Evolutionary conservation across 352 stramenopile genomes (phyloP).

Genomic region (Globisporangium splendens): DNA sequence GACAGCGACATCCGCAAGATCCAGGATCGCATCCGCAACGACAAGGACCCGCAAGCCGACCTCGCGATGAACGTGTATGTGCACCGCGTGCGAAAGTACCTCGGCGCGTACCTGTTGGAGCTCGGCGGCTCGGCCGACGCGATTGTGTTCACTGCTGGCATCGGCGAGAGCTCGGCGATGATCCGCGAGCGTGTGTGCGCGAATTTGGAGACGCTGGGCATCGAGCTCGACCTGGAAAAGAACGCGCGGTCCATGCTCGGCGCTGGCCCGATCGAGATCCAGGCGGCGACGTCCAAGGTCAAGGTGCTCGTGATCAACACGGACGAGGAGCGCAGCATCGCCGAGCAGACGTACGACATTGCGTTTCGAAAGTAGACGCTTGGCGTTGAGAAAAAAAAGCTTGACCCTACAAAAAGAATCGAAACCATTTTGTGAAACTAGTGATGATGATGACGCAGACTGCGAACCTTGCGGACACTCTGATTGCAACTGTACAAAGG

Average conservation of each 20-base stretch:
- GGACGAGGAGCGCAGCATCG: conserved; percentile 90
- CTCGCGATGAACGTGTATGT: conserved; percentile 83
- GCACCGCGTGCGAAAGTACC: conserved; percentile 86
- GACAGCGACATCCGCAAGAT: conserved; percentile 85
- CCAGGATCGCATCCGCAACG: conserved; percentile 48
- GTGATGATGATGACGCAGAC: too few species aligned
- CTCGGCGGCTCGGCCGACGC: conserved; percentile 67
- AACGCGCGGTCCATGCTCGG: conserved; percentile 68
- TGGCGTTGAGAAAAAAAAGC: neutral
- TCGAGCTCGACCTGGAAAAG: conserved; percentile 68
- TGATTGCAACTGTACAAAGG: too few species aligned
- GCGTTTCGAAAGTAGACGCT: conserved; percentile 33
- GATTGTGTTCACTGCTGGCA: conserved; percentile 89
- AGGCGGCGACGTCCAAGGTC: conserved; percentile 38
- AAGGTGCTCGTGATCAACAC: conserved; percentile 86
- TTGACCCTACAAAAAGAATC: too few species aligned
- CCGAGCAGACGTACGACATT: conserved; percentile 75
- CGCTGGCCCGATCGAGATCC: conserved; percentile 56
- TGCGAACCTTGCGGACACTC: too few species aligned
- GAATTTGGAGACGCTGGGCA: conserved; percentile 60
- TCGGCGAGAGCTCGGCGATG: conserved; percentile 83
- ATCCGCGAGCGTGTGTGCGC: conserved; percentile 70
- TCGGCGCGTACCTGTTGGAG: conserved; percentile 78
- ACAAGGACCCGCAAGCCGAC: conserved; percentile 46
- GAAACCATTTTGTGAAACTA: too few species aligned